Conservation (phyloP, 2,329 filamentous ascomycete genomes). For the Neurospora crassa region DNA sequence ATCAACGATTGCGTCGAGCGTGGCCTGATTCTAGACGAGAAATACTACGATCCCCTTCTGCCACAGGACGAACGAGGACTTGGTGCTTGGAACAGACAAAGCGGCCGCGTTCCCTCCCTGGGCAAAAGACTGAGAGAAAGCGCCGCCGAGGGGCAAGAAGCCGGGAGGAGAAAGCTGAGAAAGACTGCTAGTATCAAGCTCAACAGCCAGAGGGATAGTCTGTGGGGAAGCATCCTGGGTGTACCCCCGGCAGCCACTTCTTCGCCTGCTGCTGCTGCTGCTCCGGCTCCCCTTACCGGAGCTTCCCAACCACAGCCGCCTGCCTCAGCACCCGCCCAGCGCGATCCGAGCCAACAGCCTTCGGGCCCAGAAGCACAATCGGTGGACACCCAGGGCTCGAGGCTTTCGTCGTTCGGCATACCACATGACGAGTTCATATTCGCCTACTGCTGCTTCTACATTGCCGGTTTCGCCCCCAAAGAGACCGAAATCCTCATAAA, state of each 20-base stretch:
- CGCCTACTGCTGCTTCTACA: conserved; percentile 45
- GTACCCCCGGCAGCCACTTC: conserved; percentile 24
- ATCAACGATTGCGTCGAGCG: conserved; percentile 71
- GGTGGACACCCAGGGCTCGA: conserved; percentile 15
- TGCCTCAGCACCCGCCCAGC: not conserved
- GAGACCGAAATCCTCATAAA: conserved; percentile 39
- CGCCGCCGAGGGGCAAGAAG: conserved; percentile 34
- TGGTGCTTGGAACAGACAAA: conserved; percentile 61
- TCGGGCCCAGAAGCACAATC: conserved; percentile 4
- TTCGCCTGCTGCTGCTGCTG: conserved; percentile 5
- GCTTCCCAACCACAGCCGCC: not conserved
- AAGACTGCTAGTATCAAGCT: conserved; percentile 81
- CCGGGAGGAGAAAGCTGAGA: conserved; percentile 70
- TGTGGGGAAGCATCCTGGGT: conserved; percentile 87
- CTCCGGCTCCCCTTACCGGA: not conserved
- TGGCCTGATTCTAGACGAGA: conserved; percentile 85
- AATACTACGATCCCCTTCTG: conserved; percentile 68
- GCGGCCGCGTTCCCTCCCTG: conserved; percentile 34
- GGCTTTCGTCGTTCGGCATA: conserved; percentile 16
- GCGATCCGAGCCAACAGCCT: conserved; percentile 1
- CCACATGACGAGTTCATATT: conserved; percentile 37
- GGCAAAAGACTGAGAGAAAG: conserved; percentile 52
- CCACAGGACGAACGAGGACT: conserved; percentile 62
- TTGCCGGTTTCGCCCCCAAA: conserved; percentile 47
- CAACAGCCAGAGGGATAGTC: conserved; percentile 64